Conservation (phyloP, 306 rosid species). For the Carpinus fangiana region DNA sequence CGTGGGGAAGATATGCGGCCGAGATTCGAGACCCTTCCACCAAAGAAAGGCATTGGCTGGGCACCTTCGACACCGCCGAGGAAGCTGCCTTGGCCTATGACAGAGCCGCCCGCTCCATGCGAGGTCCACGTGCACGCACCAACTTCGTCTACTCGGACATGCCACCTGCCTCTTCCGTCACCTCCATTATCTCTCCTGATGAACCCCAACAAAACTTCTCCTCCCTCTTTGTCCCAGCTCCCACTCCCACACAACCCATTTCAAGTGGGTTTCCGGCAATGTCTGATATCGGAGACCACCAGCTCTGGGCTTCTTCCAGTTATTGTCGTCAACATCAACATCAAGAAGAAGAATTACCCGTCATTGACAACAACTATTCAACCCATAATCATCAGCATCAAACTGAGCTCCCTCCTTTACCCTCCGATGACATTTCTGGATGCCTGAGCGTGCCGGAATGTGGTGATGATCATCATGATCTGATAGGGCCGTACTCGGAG, state of each 20-base stretch:
- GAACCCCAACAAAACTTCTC: slow-evolving; percentile 25
- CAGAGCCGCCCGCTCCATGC: slow-evolving; percentile 58
- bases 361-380: not conserved
- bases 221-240: slow-evolving; percentile 9
- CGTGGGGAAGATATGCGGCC: slow-evolving; percentile 61
- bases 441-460: not conserved
- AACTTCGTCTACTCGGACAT: slow-evolving; percentile 52
- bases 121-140: slow-evolving; percentile 60
- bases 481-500: slow-evolving; percentile 19
- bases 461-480: slow-evolving; percentile 26
- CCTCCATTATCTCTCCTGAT: slow-evolving; percentile 50
- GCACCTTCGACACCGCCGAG: slow-evolving; percentile 60
- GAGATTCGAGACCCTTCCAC: slow-evolving; percentile 62
- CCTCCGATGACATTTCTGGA: slow-evolving; percentile 28
- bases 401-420: slow-evolving; percentile 54
- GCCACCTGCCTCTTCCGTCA: slow-evolving; percentile 48
- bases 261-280: slow-evolving; percentile 4
- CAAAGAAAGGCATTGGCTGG: slow-evolving; percentile 57
- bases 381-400: not conserved
- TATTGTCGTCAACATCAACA: not conserved
- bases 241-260: not conserved
- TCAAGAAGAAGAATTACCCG: not conserved
- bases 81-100: slow-evolving; percentile 61
- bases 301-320: slow-evolving; percentile 15
- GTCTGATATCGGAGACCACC: not conserved